Percentiles rank a stretch among this genome's conserved stretches.
phyloP scores from a whole-genome alignment of 73 alveolate species.

The Tetrahymena thermophila region DNA sequence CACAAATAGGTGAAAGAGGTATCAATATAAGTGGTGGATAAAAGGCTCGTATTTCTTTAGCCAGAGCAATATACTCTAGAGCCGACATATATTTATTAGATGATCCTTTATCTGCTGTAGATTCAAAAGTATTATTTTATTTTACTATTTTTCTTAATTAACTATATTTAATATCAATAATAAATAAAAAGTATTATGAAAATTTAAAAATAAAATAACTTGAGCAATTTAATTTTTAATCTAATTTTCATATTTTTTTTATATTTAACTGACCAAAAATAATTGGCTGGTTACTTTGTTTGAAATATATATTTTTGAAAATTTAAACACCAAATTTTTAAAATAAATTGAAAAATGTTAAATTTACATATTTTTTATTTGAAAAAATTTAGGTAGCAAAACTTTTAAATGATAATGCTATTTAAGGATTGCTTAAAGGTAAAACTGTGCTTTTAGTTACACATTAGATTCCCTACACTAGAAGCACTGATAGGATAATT shows the following conservation, averaged over 20 bases:
- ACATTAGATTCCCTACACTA: constrained; percentile 44
- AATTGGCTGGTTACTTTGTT: too few relatives aligned
- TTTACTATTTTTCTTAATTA: too few relatives aligned
- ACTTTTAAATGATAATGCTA: constrained; percentile 10
- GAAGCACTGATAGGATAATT: constrained; percentile 18
- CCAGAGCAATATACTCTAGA: constrained; percentile 73
- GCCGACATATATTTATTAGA: constrained; percentile 62
- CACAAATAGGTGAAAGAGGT: constrained; percentile 81
- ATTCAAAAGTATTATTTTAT: constrained; percentile 59
- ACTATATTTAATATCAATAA: too few relatives aligned
- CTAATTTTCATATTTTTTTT: too few relatives aligned
- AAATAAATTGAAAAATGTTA: too few relatives aligned
- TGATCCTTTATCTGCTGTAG: constrained; percentile 75
- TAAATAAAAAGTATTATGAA: neutral
- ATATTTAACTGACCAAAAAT: too few relatives aligned
- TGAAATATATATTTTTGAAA: too few relatives aligned
- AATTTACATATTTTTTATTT: neutral
- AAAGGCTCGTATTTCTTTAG: constrained; percentile 72
- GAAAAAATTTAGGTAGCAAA: constrained; percentile 26
- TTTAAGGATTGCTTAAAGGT: neutral
- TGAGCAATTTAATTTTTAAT: too few relatives aligned
- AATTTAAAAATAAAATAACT: neutral
- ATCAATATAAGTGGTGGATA: constrained; percentile 74
- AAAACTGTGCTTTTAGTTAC: constrained; percentile 43
- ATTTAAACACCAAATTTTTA: too few relatives aligned